Evolutionary conservation across 2,329 filamentous ascomycete species (phyloP), one percentile per base, ranked within the genome.

Genomic region (Fusarium clavum): DNA sequence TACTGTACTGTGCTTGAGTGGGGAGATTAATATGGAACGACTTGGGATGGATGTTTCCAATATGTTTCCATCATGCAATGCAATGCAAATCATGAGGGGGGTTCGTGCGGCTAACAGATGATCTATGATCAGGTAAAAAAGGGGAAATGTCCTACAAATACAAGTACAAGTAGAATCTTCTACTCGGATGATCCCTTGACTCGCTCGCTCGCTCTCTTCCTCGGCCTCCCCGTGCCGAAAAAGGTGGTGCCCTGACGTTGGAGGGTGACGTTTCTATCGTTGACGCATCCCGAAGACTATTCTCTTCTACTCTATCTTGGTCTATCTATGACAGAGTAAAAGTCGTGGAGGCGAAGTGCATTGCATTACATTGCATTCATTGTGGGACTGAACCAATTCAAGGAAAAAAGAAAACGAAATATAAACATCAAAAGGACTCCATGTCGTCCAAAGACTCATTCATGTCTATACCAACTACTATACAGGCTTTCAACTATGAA

Each of bases 401-500:
- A 38, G 34, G 18, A 12, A 38, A 38, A 38, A 38, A 10, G 11
- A 12, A 52, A 52, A 25, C 30, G 18, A 27, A 25, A 43, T 53
- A 53, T 53, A 53, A 52, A 41, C 49, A 52, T n/a, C 32, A 41
- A 41, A 27, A 27, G 22, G 30, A 34, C 34, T 53, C 32, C 22
- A 53, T 53, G 49, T 53, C n/a, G 16, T 20, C 34, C 25, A 53
- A 43, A 53, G 34, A 43, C 18, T 25, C 34, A 43, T 53, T 25
- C 34, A 53, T 43, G 49, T 40, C 24, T 16, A 43, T 27, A 27
- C 29, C 24, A 48, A 53, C 59, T 25, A 38, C 30, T 59, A 12
- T 24, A 38, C 30, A 61, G 16, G 46, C 38, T 32, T 54, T 32
- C 45, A 65, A 77, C 20, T 30, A 85, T 84, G 83, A 84, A 77